A percentile compares a stretch with the other conserved stretches of the same genome.
Evolutionary conservation across 257 asterid genomes (phyloP).

Genomic region (Datura wrightii): DNA sequence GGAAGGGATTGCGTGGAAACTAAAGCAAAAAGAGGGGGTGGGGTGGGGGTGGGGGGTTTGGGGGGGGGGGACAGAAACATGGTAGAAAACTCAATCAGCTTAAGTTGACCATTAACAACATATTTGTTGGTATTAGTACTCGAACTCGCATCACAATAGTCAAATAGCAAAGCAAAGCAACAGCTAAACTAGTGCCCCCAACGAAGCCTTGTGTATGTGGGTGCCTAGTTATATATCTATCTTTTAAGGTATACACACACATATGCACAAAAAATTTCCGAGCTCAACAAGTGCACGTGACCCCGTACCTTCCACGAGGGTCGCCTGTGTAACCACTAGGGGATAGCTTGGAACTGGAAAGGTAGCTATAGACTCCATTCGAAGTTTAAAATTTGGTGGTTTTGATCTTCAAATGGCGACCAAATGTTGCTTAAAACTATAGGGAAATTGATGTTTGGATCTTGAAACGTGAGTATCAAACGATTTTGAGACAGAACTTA

Average conservation of each 20-base stretch:
- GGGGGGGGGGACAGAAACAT: background rate
- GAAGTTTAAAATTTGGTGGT: background rate
- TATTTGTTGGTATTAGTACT: background rate
- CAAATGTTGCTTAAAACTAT: background rate
- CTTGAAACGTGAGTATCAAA: background rate
- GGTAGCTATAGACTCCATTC: background rate
- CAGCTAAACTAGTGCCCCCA: background rate
- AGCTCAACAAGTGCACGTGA: background rate
- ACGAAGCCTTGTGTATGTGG: background rate
- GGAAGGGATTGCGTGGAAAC: no score
- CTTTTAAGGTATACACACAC: no score
- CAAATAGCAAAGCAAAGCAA: background rate
- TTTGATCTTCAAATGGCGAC: background rate
- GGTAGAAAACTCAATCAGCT: background rate
- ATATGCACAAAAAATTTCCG: background rate
- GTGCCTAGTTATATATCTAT: background rate
- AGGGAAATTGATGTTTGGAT: background rate
- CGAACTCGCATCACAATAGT: background rate
- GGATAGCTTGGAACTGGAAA: background rate
- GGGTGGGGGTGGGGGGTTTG: background rate
- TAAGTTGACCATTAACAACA: background rate
- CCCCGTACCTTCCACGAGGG: background rate
- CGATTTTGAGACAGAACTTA: background rate
- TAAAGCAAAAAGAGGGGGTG: background rate
- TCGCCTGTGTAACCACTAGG: background rate